phyloP scores from a whole-genome alignment of 257 asterid species.

The Solanum virginianum region DNA sequence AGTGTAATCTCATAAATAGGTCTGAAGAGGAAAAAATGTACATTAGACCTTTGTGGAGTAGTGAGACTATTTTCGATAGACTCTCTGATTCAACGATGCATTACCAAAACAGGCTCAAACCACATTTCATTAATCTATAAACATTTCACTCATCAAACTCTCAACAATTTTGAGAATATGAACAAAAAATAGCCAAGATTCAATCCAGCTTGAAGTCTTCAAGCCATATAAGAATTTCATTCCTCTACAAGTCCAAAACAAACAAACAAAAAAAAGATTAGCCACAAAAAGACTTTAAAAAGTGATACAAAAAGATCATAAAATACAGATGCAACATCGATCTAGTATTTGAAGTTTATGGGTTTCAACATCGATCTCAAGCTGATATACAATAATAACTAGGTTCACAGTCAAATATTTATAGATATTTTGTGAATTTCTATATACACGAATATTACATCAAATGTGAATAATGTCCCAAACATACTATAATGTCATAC shows the following conservation, averaged over 20 bases:
- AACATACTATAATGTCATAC: not conserved
- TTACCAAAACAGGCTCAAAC: not conserved
- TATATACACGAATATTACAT: not conserved
- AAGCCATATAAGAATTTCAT: conserved; percentile 86
- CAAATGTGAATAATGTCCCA: not conserved
- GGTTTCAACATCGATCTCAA: not conserved
- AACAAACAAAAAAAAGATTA: not conserved
- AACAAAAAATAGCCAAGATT: not conserved
- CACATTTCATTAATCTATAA: not conserved
- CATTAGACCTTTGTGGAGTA: no score
- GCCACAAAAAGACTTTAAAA: not conserved
- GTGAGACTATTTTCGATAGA: not conserved
- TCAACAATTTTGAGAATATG: not conserved
- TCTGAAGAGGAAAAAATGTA: not conserved
- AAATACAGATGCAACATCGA: not conserved
- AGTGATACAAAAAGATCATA: not conserved
- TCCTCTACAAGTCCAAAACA: conserved; percentile 34
- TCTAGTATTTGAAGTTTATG: not conserved
- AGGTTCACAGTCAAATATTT: not conserved
- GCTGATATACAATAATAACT: not conserved
- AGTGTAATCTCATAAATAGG: not conserved
- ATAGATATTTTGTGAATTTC: not conserved
- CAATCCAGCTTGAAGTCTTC: conserved; percentile 57
- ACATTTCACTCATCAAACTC: not conserved
- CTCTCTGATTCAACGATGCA: not conserved